These are phyloP conservation scores for Beauveria varroae DNA, from an alignment of 2,329 filamentous ascomycete species.

Conservation along the genomic window DNA sequence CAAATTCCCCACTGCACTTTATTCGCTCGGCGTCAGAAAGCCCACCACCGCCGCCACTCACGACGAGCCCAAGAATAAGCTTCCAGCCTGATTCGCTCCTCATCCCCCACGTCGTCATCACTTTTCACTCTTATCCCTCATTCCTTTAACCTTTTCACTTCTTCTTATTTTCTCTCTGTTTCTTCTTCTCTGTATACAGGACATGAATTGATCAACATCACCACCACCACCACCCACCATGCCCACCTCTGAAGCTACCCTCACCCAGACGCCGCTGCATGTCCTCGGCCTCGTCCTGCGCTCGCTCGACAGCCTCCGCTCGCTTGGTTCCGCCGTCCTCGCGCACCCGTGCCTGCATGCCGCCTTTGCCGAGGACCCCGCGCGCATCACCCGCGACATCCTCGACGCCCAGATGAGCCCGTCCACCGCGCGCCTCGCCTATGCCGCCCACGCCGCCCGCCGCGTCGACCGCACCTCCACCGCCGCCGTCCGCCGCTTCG, in stretches of 20 bases:
- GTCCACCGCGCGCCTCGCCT: constrained; percentile 4
- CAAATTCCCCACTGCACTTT: not conserved
- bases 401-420: constrained; percentile 9
- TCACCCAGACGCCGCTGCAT: constrained; percentile 5
- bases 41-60: not conserved
- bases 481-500: not conserved
- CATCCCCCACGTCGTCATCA: not conserved
- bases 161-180: not conserved
- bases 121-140: not conserved
- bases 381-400: constrained; percentile 9
- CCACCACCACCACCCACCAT: not conserved
- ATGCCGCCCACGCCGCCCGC: constrained; percentile 4
- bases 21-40: not conserved
- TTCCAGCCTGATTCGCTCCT: constrained; percentile 1
- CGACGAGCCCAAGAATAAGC: not conserved
- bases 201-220: not conserved
- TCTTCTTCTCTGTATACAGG: not conserved
- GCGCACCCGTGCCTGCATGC: constrained; percentile 7
- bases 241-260: not conserved
- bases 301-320: constrained; percentile 20
- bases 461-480: not conserved
- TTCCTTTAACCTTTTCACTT: not conserved
- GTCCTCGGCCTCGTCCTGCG: constrained; percentile 18
- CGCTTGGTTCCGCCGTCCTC: constrained; percentile 5
- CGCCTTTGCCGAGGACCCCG: constrained; percentile 5